Conservation (phyloP, 805 yeast genomes). For the Lipomyces japonicus region DNA sequence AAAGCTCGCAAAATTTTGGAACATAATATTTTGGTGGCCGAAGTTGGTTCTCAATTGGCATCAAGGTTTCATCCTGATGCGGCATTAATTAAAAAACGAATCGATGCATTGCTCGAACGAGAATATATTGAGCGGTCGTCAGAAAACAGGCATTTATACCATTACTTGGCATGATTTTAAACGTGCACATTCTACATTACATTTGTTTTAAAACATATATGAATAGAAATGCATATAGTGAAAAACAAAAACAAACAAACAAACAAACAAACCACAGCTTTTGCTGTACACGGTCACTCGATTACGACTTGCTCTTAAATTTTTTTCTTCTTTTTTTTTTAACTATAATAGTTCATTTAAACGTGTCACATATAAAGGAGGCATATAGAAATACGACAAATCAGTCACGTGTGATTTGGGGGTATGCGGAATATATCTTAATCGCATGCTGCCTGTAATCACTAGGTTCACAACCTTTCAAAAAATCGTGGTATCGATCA, state of each 20-base stretch:
- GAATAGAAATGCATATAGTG: too few species aligned
- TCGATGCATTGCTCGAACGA: conserved; percentile 71
- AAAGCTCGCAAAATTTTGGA: conserved; percentile 59
- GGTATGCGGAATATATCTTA: too few species aligned
- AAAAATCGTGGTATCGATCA: too few species aligned
- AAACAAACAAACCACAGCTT: too few species aligned
- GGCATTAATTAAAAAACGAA: conserved; percentile 61
- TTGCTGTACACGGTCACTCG: not conserved
- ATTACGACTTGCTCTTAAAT: not conserved
- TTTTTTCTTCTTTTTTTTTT: not conserved
- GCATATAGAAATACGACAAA: too few species aligned
- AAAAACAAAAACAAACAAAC: too few species aligned
- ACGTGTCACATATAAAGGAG: too few species aligned
- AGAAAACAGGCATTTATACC: conserved; percentile 55
- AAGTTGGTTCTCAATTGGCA: conserved; percentile 56
- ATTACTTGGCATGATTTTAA: conserved; percentile 56
- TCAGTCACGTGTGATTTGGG: too few species aligned
- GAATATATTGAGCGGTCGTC: conserved; percentile 76
- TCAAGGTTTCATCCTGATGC: conserved; percentile 68
- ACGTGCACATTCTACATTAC: not conserved
- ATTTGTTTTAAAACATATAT: too few species aligned
- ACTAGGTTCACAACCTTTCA: not conserved
- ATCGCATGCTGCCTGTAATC: not conserved
- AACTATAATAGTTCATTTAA: too few species aligned
- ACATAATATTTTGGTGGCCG: conserved; percentile 66